Evolutionary conservation across 2,329 filamentous ascomycete genomes (phyloP).

Genomic region (Rhexocercosporidium sp.): DNA sequence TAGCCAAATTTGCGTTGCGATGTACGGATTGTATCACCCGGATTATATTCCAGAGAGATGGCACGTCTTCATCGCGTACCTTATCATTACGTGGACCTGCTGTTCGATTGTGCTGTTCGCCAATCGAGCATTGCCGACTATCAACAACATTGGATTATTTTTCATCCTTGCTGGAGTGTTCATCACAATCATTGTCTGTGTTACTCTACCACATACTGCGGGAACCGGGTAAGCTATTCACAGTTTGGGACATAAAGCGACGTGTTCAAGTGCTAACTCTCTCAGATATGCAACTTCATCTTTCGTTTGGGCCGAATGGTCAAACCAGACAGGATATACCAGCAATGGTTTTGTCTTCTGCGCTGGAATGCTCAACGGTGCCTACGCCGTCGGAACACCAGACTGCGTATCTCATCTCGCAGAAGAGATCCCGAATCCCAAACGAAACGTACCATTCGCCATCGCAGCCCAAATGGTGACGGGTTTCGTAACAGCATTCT

Average conservation of each 20-base stretch:
- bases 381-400: conserved; percentile 69
- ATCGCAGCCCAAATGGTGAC: conserved; percentile 56
- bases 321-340: conserved; percentile 50
- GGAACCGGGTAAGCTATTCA: conserved; percentile 47
- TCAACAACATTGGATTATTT: conserved; percentile 61
- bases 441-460: conserved; percentile 58
- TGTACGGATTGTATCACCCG: conserved; percentile 55
- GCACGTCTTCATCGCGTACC: conserved; percentile 56
- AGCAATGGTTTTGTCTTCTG: conserved; percentile 63
- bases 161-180: conserved; percentile 58
- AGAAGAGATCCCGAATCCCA: conserved; percentile 64
- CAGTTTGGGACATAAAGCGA: too few species aligned
- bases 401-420: conserved; percentile 69
- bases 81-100: conserved; percentile 53
- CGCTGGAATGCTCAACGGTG: conserved; percentile 59
- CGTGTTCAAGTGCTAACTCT: background rate
- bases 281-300: conserved; percentile 29
- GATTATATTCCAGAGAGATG: conserved; percentile 52
- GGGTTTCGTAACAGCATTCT: conserved; percentile 57
- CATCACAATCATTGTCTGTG: conserved; percentile 51
- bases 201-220: conserved; percentile 56
- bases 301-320: conserved; percentile 53
- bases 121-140: conserved; percentile 56
- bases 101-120: conserved; percentile 56
- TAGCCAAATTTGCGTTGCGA: conserved; percentile 51